phyloP scores from a whole-genome alignment of 352 stramenopile species.

The Thalassiosira ordinaria region DNA sequence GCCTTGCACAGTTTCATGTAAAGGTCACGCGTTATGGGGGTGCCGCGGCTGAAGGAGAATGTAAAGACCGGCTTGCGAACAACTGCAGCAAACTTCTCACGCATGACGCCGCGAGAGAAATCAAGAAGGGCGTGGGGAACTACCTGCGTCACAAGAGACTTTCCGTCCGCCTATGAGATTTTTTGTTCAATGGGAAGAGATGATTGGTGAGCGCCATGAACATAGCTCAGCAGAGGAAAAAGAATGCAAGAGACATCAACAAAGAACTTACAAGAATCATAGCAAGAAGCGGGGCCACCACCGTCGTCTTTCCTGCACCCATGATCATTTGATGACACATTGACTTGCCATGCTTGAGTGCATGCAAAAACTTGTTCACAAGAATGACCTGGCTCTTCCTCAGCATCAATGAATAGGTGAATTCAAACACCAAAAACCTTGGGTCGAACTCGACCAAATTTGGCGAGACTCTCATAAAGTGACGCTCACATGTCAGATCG shows the following conservation, averaged over 20 bases:
- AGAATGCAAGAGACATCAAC: no score
- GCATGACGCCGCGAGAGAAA: slow-evolving; percentile 96
- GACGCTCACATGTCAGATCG: slow-evolving; percentile 84
- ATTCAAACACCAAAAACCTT: slow-evolving; percentile 99
- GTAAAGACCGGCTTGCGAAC: slow-evolving; percentile 99
- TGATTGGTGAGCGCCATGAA: slow-evolving; percentile 2
- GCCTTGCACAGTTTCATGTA: slow-evolving; percentile 91
- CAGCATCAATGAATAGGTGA: slow-evolving; percentile 98
- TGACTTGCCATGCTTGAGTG: slow-evolving; percentile 84
- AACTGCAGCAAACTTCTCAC: slow-evolving; percentile 97
- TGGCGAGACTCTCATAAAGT: slow-evolving; percentile 85
- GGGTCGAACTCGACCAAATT: slow-evolving; percentile 93
- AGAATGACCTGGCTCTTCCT: slow-evolving; percentile 98
- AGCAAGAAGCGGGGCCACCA: slow-evolving; percentile 97
- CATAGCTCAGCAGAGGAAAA: no score
- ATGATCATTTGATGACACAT: slow-evolving; percentile 99
- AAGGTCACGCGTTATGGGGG: slow-evolving; percentile 88
- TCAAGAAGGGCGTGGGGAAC: slow-evolving; percentile 98
- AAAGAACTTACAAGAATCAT: slow-evolving; percentile 90
- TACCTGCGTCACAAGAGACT: slow-evolving; percentile 94
- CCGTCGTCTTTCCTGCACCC: slow-evolving; percentile 99
- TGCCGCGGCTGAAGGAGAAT: slow-evolving; percentile 97
- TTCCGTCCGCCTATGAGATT: slow-evolving; percentile 86
- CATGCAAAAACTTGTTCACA: slow-evolving; percentile 95
- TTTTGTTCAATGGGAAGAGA: neutral